Evolutionary conservation across 345 rosid species (phyloP), one percentile per base, ranked within the genome.

Genomic region (Combretum micranthum): DNA sequence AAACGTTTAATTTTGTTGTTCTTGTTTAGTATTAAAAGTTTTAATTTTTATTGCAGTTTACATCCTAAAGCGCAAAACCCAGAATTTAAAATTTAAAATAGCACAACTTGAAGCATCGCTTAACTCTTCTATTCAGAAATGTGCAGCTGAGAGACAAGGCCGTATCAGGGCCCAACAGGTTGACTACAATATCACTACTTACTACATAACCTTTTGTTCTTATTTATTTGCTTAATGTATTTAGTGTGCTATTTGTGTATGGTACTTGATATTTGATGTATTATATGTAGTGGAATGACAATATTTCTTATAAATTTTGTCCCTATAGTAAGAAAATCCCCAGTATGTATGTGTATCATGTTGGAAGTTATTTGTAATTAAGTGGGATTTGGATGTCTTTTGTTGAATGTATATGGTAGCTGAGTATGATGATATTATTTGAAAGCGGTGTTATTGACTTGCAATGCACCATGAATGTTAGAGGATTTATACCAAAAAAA

Each of bases 91-190:
- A 25, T 51, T 51, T 42, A 85, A 63, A 72, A 25, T 80, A 52
- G 51, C 65, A 22, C 78, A 81, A 72, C 87, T 92, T 47, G 71
- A 81, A 61, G 72, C 60, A 50, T 78, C 88, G 67, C 78, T 92
- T 66, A 71, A 76, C 57, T 79, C 86, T 14, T 70, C 85, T 12
- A n/a, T 53, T 50, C 78, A 80, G 20, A 88, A 83, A 70, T 70
- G 83, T 72, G 80, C 86, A 48, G 79, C 96, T 14, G 95, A 92
- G 78, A 74, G 98, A 62, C 88, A 81, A 74, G 98, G 93, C 56
- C 93, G 96, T 59, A 80, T 86, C 61, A 76, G 88, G 62, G 82
- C 95, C 69, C 95, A 88, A 57, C 93, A 88, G 90, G 98, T 86
- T 52, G 57, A 47, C 52, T 47, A 37, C 56, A 59, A 20, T 45